Evolutionary conservation across 257 asterid genomes (phyloP), one percentile per base, ranked within the genome.

Genomic region (Leptodermis oblonga): DNA sequence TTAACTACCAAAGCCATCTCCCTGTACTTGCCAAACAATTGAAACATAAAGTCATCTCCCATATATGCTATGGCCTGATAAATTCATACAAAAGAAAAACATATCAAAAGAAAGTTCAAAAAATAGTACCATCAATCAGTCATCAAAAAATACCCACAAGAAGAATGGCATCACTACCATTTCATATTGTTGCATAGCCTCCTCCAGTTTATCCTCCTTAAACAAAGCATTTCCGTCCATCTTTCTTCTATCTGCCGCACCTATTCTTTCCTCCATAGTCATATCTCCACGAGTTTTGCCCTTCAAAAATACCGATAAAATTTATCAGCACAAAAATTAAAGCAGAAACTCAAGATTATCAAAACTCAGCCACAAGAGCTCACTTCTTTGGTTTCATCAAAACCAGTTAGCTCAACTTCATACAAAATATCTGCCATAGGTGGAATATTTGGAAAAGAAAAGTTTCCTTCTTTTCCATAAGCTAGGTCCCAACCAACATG

Each of bases 11-110:
- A 81, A 75, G 99, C 97, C 96, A 89, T 91, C 77, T 91, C 99
- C 43, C 95, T 87, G 62, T 83, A 94, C 82, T 94, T 94, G 61
- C 99, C 97, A 68, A 86, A 91, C 81, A 94, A 76, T 77, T 94
- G 99, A 85, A 94, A 91, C 99, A 90, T 91, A 87, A 91, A 94
- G 75, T 94, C 99, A 71, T 94, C 97, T 82, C 96, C 99, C 94
- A 94, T 63, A 78, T 94, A 94, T 61, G 97, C 97, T 67, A 91
- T 89, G 76, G 99, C 99, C 99, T 94, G 71, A 61, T 7, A 41
- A 54, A 66, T 20, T 28, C n/a, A 43, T 10, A 43, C 65, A 26
- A 31, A 22, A 73, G 28, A 64, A 72, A n/a, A 56, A 78, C 70
- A 62, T 42, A 56, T 67, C 58, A 20, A 68, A 46, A 59, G 14